Evolutionary conservation across 2,329 filamentous ascomycete genomes (phyloP).

Genomic region (Pseudopithomyces chartarum): DNA sequence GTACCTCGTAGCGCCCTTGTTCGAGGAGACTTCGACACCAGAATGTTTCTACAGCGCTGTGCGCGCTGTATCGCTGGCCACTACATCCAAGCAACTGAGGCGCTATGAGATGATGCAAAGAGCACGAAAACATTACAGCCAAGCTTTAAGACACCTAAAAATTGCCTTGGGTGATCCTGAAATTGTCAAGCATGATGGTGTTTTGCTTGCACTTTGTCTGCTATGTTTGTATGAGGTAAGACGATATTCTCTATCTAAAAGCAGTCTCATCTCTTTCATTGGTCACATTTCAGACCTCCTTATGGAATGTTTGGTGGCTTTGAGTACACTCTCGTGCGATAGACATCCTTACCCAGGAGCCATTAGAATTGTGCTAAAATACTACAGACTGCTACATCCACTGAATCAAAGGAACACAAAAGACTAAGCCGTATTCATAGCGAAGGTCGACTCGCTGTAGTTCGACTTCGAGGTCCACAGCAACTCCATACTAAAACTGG

Average conservation of each 20-base stretch:
- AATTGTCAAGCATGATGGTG: constrained; percentile 1
- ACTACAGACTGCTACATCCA: background rate
- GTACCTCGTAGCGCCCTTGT: background rate
- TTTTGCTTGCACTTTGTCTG: background rate
- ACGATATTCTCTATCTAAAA: background rate
- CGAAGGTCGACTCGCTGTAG: background rate
- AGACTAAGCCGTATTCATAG: background rate
- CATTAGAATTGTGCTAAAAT: background rate
- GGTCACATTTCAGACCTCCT: background rate
- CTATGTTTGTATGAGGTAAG: constrained; percentile 5
- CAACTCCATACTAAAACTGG: background rate
- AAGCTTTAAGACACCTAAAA: background rate
- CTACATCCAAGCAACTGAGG: background rate
- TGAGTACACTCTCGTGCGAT: background rate
- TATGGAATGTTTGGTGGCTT: background rate
- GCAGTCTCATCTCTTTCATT: no score
- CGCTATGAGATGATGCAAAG: background rate
- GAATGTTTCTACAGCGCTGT: background rate
- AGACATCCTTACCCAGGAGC: background rate
- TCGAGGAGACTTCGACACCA: background rate
- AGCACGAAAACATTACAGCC: background rate
- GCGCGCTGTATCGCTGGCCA: background rate
- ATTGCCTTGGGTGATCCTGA: background rate
- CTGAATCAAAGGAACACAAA: background rate
- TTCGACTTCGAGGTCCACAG: background rate